Evolutionary conservation across 1,139 yeast genomes (phyloP), one percentile per base, ranked within the genome.

Genomic region (Debaryomycetaceae sp.): DNA sequence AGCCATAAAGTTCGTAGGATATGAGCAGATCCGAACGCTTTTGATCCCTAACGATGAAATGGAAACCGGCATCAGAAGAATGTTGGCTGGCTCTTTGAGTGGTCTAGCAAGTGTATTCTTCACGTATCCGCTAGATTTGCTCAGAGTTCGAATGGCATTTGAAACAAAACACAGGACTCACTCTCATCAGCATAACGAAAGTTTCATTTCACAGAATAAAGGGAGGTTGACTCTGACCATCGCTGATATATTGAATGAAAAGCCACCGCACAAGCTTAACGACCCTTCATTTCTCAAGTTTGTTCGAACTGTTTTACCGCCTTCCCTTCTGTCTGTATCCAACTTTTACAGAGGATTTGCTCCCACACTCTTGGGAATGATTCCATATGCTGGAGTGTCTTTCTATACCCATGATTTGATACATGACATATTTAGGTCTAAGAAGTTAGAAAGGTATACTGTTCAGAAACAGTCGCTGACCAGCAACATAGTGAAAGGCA

Each of bases 321-420:
- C 63, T 29, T 52, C 63, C 17, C 45, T 78, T 2, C 67, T 74
- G 36, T 64, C 76, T 6, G 49, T 80, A 11, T 69, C 87, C 29
- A 90, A 91, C 68, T 93, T 90, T 62, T 93, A 93, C 66, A 75
- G 97, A 48, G 99, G 99, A 2, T 93, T 91, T 66, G 81, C 87
- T 6, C 97, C 99, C 20, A 93, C 99, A 0, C 83, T 93, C 36
- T 61, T 90, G 37, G 99, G 99, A 13, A 91, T 93, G 96, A 75
- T 93, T 17, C 99, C 99, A 1, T 93, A 93, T 61, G 99, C 99
- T 1, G 99, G 99, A 8, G 97, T 91, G 2, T 87, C 97, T 1
- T 93, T 93, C 59, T 87, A 91, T 68, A 87, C 97, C 4, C 98
- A 93, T 63, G 99, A 93, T 65, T 65, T 83, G 46, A 75, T 91